Conservation (phyloP, 2,329 filamentous ascomycete species). For the Fusarium hostae region DNA sequence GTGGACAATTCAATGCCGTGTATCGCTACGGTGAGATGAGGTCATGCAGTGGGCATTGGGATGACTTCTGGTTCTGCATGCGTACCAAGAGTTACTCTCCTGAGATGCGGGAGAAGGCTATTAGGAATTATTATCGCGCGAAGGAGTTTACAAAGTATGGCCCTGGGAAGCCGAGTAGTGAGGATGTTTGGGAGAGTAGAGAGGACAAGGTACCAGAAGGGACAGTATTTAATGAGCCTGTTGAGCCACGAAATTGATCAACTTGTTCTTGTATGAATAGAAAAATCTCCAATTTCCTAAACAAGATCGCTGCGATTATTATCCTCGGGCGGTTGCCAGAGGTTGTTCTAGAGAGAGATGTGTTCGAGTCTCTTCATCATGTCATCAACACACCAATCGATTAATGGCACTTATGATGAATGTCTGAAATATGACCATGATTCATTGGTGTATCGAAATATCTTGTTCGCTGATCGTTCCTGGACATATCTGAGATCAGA, state of each 20-base stretch:
- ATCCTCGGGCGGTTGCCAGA: background rate
- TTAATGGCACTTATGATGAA: background rate
- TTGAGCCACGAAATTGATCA: constrained; percentile 46
- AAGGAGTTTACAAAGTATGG: constrained; percentile 74
- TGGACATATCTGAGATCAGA: background rate
- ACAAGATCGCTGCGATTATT: background rate
- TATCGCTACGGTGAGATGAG: constrained; percentile 86
- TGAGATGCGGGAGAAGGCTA: constrained; percentile 67
- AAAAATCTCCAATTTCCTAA: background rate
- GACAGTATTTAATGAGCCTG: constrained; percentile 56
- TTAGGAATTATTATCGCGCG: constrained; percentile 75
- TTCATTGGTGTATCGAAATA: background rate
- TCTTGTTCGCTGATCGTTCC: background rate
- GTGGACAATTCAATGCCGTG: constrained; percentile 89
- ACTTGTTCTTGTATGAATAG: constrained; percentile 1
- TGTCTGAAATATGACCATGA: background rate
- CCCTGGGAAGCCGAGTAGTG: constrained; percentile 74
- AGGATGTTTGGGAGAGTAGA: constrained; percentile 89
- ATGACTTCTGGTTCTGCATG: constrained; percentile 99
- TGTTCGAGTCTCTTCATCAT: background rate
- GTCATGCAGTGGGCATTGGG: constrained; percentile 85
- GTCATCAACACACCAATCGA: too few species aligned
- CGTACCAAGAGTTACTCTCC: constrained; percentile 73
- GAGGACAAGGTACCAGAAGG: constrained; percentile 66
- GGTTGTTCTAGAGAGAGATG: background rate